Conservation (phyloP, 1,284 basidiomycete genomes). For the Agaricales sp. region DNA sequence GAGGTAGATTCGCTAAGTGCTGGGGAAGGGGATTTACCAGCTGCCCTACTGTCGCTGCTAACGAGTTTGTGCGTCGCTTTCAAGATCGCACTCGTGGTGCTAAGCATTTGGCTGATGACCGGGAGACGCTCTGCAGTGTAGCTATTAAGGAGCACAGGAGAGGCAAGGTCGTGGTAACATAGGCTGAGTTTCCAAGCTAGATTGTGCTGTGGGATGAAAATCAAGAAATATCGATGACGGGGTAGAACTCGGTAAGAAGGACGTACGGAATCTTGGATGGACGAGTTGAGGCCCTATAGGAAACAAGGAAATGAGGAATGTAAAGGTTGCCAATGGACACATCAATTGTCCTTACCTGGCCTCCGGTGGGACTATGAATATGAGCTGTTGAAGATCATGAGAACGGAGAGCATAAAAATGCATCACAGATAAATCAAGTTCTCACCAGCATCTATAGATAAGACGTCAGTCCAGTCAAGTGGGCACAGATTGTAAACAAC, state of each 20-base stretch:
- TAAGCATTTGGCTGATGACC: constrained; percentile 27
- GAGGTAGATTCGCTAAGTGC: too few species aligned
- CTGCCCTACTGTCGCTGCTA: too few species aligned
- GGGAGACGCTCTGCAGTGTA: constrained; percentile 27
- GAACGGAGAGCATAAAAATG: too few species aligned
- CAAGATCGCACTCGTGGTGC: constrained; percentile 8
- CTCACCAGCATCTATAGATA: background rate
- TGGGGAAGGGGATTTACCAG: too few species aligned
- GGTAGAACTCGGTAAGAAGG: background rate
- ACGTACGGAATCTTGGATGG: constrained; percentile 28
- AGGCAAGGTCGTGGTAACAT: constrained; percentile 22
- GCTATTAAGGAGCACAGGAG: constrained; percentile 20
- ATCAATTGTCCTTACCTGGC: constrained; percentile 9
- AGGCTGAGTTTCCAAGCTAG: constrained; percentile 31
- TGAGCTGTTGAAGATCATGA: too few species aligned
- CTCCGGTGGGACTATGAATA: constrained; percentile 35
- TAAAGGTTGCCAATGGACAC: too few species aligned
- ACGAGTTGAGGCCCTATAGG: constrained; percentile 28
- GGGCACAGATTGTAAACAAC: too few species aligned
- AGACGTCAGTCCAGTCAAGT: too few species aligned
- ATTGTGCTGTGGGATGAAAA: constrained; percentile 20
- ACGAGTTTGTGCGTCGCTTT: too few species aligned
- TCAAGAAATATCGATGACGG: background rate
- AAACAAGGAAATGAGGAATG: too few species aligned
- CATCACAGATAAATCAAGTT: constrained; percentile 21